A percentile compares a stretch with the other conserved stretches of the same genome.
Evolutionary conservation across 306 rosid species (phyloP).

Genomic region (Dalbergia cultrata): DNA sequence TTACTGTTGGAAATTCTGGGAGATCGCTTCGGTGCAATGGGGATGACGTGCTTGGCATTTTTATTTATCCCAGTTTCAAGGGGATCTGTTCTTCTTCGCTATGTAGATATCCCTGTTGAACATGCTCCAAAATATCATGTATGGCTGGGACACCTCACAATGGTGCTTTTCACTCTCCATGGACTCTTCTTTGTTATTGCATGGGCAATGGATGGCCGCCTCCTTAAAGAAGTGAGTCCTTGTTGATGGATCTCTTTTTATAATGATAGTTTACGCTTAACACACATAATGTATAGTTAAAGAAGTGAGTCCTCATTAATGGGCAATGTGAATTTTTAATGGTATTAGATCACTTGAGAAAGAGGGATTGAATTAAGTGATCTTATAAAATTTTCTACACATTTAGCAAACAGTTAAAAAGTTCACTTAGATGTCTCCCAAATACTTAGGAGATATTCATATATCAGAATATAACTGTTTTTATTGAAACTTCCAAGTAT

Average conservation of each 20-base stretch:
- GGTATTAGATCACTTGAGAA: too few species aligned
- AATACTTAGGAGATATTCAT: too few species aligned
- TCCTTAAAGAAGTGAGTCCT: conserved; percentile 63
- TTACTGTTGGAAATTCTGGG: conserved; percentile 65
- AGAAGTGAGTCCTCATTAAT: background rate
- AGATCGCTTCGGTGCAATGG: conserved; percentile 70
- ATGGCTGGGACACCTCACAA: conserved; percentile 98
- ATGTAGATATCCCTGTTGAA: conserved; percentile 85
- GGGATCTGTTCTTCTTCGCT: conserved; percentile 93
- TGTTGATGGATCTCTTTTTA: conserved; percentile 36
- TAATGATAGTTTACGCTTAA: conserved; percentile 26
- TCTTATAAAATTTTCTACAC: too few species aligned
- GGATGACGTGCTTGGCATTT: conserved; percentile 75
- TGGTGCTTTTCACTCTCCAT: conserved; percentile 86
- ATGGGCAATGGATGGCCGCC: conserved; percentile 77
- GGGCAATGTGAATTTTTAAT: background rate
- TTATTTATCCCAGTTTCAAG: conserved; percentile 87
- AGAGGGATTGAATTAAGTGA: too few species aligned
- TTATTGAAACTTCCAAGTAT: rapidly evolving
- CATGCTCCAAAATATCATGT: conserved; percentile 92
- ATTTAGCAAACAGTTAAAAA: too few species aligned
- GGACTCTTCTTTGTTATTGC: conserved; percentile 65
- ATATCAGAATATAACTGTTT: too few species aligned
- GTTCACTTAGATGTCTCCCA: too few species aligned
- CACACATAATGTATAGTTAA: conserved; percentile 1